Percentiles rank a stretch among this genome's conserved stretches.
phyloP scores from a whole-genome alignment of 257 asterid species.

The Penstemon barbatus region DNA sequence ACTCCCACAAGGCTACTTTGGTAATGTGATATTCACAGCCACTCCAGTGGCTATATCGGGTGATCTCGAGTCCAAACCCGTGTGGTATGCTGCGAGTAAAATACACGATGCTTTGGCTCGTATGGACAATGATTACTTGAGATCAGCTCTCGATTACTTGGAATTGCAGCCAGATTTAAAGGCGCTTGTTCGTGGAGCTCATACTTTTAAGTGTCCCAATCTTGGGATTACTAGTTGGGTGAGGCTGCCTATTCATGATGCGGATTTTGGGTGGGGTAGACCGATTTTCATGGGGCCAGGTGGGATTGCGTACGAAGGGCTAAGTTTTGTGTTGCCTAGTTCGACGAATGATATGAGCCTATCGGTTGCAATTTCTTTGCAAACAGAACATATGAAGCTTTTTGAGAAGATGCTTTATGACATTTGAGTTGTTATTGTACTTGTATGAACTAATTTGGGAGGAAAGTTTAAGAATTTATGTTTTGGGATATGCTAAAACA shows the following conservation, averaged over 20 bases:
- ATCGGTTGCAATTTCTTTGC: constrained; percentile 59
- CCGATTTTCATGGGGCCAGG: constrained; percentile 76
- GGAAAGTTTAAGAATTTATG: too few relatives aligned
- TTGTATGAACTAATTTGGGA: too few relatives aligned
- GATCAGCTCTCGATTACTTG: constrained; percentile 69
- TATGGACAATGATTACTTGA: constrained; percentile 69
- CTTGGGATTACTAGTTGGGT: constrained; percentile 78
- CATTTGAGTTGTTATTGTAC: constrained; percentile 31
- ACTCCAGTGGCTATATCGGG: constrained; percentile 49
- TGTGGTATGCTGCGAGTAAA: constrained; percentile 55
- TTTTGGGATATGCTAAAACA: too few relatives aligned
- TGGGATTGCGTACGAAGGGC: constrained; percentile 66
- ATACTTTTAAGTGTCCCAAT: constrained; percentile 72
- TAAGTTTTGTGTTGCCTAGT: constrained; percentile 60
- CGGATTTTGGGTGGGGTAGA: constrained; percentile 80
- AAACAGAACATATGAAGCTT: constrained; percentile 54
- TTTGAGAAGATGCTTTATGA: constrained; percentile 57
- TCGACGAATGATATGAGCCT: constrained; percentile 59
- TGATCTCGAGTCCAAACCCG: constrained; percentile 52
- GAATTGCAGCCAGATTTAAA: constrained; percentile 64
- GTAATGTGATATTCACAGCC: constrained; percentile 69
- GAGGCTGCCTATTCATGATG: constrained; percentile 70
- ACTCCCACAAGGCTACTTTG: constrained; percentile 69
- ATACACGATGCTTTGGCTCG: constrained; percentile 53
- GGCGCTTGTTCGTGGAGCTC: constrained; percentile 62